Evolutionary conservation across 768 basidiomycete species (phyloP), one percentile per base, ranked within the genome.

Genomic region (Boletus fagicola): DNA sequence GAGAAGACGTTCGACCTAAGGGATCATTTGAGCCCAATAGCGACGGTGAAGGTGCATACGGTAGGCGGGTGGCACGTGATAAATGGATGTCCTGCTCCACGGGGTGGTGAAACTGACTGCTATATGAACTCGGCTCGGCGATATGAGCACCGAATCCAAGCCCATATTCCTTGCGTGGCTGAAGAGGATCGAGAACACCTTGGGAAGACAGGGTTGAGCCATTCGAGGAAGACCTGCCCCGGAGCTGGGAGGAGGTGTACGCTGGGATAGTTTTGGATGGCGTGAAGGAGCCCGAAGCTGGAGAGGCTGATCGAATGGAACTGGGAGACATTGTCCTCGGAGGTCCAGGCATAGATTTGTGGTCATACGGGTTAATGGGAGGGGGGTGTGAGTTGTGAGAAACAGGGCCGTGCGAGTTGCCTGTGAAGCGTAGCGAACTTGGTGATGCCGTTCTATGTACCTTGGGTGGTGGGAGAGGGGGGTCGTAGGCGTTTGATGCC

Each of bases 31-130:
- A 81, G 28, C 90, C 92, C 45, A 92, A 67, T 20, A 92, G 76
- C 0, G 92, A 92, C 0, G 92, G 89, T 0, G 92, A 94, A 18
- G 92, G 92, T 1, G 90, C 90, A 70, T 94, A 94, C 15, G 83
- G 80, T 4, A 78, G 74, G 46, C 80, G 80, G 15, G 76, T 73
- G 11, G 78, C 69, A 46, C 68, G 62, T 42, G 74, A 63, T 12
- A 68, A 42, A 10, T 68, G 59, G 42, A 71, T 63, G 7, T 74
- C 70, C 45, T 69, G 74, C 24, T 55, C 65, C 28, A 55, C 56
- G 36, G 58, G 51, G 44, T 64, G 59, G 13, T 56, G 65, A 57
- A 62, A 33, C 16, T 60, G 67, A 33, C 58, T 52, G 18, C 26
- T 45, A 28, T 65, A 61, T 18, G 56, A 51, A 50, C 50, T 61